Evolutionary conservation across 2,329 filamentous ascomycete species (phyloP), one percentile per base, ranked within the genome.

Genomic region (Apiospora marii): DNA sequence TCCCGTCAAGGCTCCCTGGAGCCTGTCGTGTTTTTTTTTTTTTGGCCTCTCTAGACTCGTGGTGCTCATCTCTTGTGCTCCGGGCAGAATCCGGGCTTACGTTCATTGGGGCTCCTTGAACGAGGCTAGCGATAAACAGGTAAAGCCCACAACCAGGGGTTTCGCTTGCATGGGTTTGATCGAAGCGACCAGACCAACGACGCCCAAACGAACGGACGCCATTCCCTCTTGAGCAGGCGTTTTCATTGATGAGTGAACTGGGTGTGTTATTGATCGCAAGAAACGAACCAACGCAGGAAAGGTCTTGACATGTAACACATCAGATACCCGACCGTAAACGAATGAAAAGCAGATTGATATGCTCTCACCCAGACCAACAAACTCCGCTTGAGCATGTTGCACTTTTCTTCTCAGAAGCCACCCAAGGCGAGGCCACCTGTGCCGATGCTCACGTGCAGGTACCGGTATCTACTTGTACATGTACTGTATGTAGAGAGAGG

Each of bases 231-330:
- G 58, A 64, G 58, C 58, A 64, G 58, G 58, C 58, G 58, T 41
- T 37, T 61, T 48, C 44, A 48, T 34, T 34, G 51, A 46, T 51
- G n/a, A 27, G 19, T 34, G 27, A 37, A 34, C 27, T 34, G 49
- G 49, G 19, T 61, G 30, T 41, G 19, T 41, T 64, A 34, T 64
- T 64, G 34, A 64, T 64, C 58, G 58, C 58, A 64, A 64, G 58
- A 64, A 64, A 64, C 34, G 34, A 64, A 64, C 58, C 58, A 64
- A 64, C 58, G 58, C 58, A 41, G 58, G 41, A 64, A 58, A 64
- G 30, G 30, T 37, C 30, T 22, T n/a, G 58, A 41, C 41, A 64
- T 37, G 58, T 41, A 64, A 64, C 58, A 64, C 58, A 41, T 64
- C 30, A 64, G 58, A 64, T 64, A 64, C 19, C 58, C 58, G 58